A percentile compares a stretch with the other conserved stretches of the same genome.
Conservation (phyloP, 2,329 filamentous ascomycete species). For the Diaporthe velutina region DNA sequence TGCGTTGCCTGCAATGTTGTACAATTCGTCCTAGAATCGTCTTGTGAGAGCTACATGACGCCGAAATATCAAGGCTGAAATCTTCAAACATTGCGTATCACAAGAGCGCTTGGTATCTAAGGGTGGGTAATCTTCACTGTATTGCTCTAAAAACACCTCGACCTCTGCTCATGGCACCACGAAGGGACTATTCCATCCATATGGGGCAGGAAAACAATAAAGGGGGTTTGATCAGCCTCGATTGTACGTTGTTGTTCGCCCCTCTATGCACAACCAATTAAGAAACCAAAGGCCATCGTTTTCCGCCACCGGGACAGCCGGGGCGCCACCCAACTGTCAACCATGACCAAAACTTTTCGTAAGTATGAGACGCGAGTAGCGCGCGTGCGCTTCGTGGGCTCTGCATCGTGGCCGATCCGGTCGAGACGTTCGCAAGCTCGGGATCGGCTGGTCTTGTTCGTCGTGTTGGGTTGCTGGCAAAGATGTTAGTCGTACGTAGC, state of each 20-base stretch:
- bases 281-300: constrained; percentile 63
- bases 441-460: constrained; percentile 44
- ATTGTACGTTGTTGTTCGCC: constrained; percentile 59
- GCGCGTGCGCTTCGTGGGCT: constrained; percentile 61
- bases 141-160: constrained; percentile 45
- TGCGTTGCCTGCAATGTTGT: too few species aligned
- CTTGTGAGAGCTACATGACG: not conserved
- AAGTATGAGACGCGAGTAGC: constrained; percentile 67
- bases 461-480: constrained; percentile 40
- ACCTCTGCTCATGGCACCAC: constrained; percentile 42
- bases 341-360: constrained; percentile 69
- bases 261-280: constrained; percentile 62
- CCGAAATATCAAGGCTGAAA: not conserved
- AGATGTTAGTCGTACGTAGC: not conserved
- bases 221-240: constrained; percentile 70
- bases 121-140: constrained; percentile 40
- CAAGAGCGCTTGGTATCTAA: not conserved
- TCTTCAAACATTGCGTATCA: not conserved
- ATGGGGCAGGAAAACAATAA: constrained; percentile 54
- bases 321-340: constrained; percentile 65
- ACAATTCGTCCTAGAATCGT: not conserved
- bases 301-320: constrained; percentile 59
- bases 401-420: constrained; percentile 59
- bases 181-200: constrained; percentile 47
- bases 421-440: constrained; percentile 57